phyloP scores from a whole-genome alignment of 129 eudicot species.

The Glebionis coronaria region DNA sequence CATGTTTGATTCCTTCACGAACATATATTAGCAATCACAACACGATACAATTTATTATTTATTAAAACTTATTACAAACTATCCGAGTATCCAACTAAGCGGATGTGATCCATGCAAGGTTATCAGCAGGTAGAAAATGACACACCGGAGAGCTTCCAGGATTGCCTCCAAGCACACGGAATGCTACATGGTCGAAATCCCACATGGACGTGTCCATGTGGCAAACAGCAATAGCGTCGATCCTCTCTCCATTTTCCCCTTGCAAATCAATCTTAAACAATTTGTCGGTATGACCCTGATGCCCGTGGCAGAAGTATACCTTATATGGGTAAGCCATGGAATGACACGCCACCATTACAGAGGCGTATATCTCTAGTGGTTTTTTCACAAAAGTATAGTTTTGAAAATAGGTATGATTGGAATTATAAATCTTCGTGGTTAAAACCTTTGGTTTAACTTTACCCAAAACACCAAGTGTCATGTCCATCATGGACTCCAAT shows the following conservation, averaged over 20 bases:
- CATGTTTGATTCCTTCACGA: too few species aligned
- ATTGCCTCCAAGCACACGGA: constrained; percentile 30
- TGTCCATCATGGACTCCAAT: constrained; percentile 36
- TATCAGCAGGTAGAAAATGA: constrained; percentile 34
- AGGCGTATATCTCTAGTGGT: constrained; percentile 24
- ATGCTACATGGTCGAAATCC: constrained; percentile 26
- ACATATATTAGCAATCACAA: too few species aligned
- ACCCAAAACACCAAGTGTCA: constrained; percentile 30
- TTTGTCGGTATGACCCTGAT: constrained; percentile 30
- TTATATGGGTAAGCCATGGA: constrained; percentile 40
- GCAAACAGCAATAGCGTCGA: constrained; percentile 36
- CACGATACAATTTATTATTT: too few species aligned
- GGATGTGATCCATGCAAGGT: constrained; percentile 28
- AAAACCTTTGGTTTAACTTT: constrained; percentile 20
- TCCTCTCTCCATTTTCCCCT: neutral
- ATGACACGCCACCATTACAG: constrained; percentile 34
- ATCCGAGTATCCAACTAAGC: neutral
- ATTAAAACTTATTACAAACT: too few species aligned
- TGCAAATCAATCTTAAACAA: constrained; percentile 28
- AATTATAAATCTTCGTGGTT: constrained; percentile 28
- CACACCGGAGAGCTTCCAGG: constrained; percentile 40
- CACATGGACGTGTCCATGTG: constrained; percentile 38
- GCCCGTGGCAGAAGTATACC: constrained; percentile 58
- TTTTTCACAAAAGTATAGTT: constrained; percentile 31
- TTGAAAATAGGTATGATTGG: constrained; percentile 25